Evolutionary conservation across 768 basidiomycete genomes (phyloP), one percentile per base, ranked within the genome.

Genomic region (Amanita molliuscula): DNA sequence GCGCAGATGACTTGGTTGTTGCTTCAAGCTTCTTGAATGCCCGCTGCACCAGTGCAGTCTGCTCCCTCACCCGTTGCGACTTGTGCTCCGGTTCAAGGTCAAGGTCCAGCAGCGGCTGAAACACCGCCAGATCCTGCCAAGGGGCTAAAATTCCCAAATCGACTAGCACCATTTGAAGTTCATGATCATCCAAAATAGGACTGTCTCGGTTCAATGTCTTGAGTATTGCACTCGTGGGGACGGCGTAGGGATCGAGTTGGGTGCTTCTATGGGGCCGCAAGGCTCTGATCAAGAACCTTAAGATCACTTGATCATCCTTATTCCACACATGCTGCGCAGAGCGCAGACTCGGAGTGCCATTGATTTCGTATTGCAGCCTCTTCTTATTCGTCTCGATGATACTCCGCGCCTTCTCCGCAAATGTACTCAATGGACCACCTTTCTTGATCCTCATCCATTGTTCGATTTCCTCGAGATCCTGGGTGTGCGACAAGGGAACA

Each of bases 141-240:
- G 86, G 82, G 2, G 84, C 73, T 18, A 88, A 60, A 6, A 82
- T 74, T 6, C 95, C 93, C 11, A 95, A 58, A 40, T 88, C 79
- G 13, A 79, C 61, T 31, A 96, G 68, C 18, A 83, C 63, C 51
- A 65, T 65, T 55, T 75, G 68, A 20, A 77, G 62, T 18, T 63
- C 50, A n/a, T 55, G 57, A 49, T 67, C 69, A 11, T 59, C 58
- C 37, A 74, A 55, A 28, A 55, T 56, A 0, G 56, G 59, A 4
- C 55, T 52, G 21, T 72, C 67, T 3, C 72, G 59, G 16, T 71
- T 67, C 21, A 90, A 58, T 41, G 65, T 62, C 59, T 82, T 84
- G 34, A 91, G 55, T 48, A 95, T 76, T 13, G 66, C 64, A 13
- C 75, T 72, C 23, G 74, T 68, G 0, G 75, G 67, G 1, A 76